phyloP scores from a whole-genome alignment of 2,329 filamentous ascomycete genomes.

The Fusarium tjaetaba region DNA sequence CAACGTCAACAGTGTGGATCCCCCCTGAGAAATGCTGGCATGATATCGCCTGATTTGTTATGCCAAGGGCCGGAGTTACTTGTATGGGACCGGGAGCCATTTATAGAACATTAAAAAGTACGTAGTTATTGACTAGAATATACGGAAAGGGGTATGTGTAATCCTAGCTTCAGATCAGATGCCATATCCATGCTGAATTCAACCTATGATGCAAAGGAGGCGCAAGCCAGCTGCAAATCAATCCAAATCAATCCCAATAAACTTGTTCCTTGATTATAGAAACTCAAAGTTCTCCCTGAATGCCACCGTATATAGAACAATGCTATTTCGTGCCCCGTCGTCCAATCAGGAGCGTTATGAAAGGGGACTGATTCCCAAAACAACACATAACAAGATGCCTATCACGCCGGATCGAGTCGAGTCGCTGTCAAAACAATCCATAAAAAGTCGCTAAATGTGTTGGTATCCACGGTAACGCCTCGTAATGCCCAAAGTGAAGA shows the following conservation, averaged over 20 bases:
- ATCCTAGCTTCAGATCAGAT: slow-evolving; percentile 34
- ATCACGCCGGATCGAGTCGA: slow-evolving; percentile 37
- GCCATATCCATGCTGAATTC: slow-evolving; percentile 16
- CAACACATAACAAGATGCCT: slow-evolving; percentile 24
- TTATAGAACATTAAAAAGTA: slow-evolving; percentile 31
- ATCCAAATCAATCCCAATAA: slow-evolving; percentile 17
- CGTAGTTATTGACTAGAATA: slow-evolving; percentile 39
- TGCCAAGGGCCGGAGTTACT: slow-evolving; percentile 4
- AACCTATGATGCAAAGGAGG: slow-evolving; percentile 3
- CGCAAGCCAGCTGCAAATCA: neutral
- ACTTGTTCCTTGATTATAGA: slow-evolving; percentile 8
- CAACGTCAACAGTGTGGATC: slow-evolving; percentile 6
- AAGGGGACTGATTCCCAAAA: slow-evolving; percentile 23
- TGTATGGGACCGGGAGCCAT: slow-evolving; percentile 5
- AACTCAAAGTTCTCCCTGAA: slow-evolving; percentile 6
- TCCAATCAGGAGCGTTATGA: slow-evolving; percentile 11
- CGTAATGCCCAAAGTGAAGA: slow-evolving; percentile 26
- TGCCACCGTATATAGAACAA: slow-evolving; percentile 25
- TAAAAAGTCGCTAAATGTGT: slow-evolving; percentile 35
- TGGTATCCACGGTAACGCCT: slow-evolving; percentile 38
- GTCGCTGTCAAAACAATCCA: slow-evolving; percentile 26
- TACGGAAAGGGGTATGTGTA: slow-evolving; percentile 45
- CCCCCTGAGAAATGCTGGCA: slow-evolving; percentile 12
- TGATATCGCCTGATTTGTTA: slow-evolving; percentile 18
- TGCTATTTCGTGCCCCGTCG: slow-evolving; percentile 8